Evolutionary conservation across 345 rosid species (phyloP).

Genomic region (Syzygium grande): DNA sequence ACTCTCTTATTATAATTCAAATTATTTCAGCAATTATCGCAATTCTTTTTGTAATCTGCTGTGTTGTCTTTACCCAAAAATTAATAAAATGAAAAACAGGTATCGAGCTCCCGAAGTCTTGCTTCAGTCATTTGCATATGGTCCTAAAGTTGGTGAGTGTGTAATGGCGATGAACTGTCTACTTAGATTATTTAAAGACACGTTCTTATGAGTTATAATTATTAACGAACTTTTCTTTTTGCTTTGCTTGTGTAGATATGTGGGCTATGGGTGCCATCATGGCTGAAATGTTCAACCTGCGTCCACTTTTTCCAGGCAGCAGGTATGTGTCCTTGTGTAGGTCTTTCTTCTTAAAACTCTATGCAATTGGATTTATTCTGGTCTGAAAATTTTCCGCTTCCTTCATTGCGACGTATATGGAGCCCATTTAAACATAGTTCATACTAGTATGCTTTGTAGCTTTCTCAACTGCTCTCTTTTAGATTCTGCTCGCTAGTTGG

Average conservation of each 20-base stretch:
- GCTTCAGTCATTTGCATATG: constrained; percentile 69
- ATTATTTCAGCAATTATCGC: not conserved
- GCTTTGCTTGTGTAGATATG: constrained; percentile 44
- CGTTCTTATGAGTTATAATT: not conserved
- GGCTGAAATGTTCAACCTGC: constrained; percentile 75
- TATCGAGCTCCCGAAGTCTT: constrained; percentile 98
- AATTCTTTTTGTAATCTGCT: not conserved
- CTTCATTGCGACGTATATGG: not conserved
- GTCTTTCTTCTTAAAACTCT: not conserved
- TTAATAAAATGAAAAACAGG: constrained; percentile 25
- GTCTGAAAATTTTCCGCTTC: not conserved
- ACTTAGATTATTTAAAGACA: not conserved
- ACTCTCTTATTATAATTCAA: not conserved
- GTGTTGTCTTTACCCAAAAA: not conserved
- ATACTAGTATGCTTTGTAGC: not conserved
- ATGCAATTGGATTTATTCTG: not conserved
- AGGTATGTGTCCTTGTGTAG: constrained; percentile 29
- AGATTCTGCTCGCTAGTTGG: not conserved
- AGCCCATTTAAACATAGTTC: not conserved
- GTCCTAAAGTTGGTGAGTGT: constrained; percentile 85
- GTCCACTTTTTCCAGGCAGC: constrained; percentile 87
- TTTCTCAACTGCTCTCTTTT: not conserved
- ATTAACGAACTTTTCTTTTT: not conserved
- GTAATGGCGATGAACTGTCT: not conserved
- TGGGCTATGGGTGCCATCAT: constrained; percentile 99